A percentile compares a stretch with the other conserved stretches of the same genome.
Evolutionary conservation across 371 early-diverging fungal genomes (phyloP).

Genomic region (Haplosporangium sp.): DNA sequence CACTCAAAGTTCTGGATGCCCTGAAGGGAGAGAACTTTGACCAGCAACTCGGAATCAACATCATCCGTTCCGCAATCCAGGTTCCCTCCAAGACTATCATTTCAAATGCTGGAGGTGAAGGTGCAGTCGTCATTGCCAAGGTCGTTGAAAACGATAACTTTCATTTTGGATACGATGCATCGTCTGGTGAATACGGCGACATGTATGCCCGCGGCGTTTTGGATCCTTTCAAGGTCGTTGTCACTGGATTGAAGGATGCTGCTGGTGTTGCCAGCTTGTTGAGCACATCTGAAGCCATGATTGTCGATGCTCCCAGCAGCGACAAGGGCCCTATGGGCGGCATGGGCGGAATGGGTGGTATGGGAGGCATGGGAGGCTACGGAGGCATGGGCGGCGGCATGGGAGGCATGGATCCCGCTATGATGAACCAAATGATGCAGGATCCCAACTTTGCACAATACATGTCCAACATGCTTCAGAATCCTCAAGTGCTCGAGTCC

Average conservation of each 20-base stretch:
- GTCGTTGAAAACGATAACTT: constrained; percentile 84
- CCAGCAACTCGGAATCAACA: constrained; percentile 96
- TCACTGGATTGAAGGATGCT: constrained; percentile 96
- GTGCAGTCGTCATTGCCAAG: constrained; percentile 96
- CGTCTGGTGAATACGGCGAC: constrained; percentile 90
- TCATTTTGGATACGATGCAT: constrained; percentile 94
- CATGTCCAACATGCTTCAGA: constrained; percentile 81
- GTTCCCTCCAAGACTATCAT: constrained; percentile 94
- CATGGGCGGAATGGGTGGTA: constrained; percentile 68
- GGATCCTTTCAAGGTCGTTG: constrained; percentile 98
- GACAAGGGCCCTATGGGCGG: constrained; percentile 59
- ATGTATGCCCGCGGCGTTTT: constrained; percentile 96
- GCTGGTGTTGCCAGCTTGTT: constrained; percentile 90
- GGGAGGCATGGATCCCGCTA: constrained; percentile 71
- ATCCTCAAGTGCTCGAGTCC: constrained; percentile 86
- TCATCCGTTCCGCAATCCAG: constrained; percentile 92
- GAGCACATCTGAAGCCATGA: neutral
- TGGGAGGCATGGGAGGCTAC: constrained; percentile 62
- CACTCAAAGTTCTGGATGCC: constrained; percentile 79
- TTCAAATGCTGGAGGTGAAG: constrained; percentile 96
- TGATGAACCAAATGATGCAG: constrained; percentile 78
- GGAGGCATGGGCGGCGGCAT: constrained; percentile 60
- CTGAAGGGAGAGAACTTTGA: constrained; percentile 96
- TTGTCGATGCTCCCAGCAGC: constrained; percentile 75
- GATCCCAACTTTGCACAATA: constrained; percentile 88